Evolutionary conservation across 1,284 basidiomycete genomes (phyloP).

Genomic region (Leccinum subspadiceum): DNA sequence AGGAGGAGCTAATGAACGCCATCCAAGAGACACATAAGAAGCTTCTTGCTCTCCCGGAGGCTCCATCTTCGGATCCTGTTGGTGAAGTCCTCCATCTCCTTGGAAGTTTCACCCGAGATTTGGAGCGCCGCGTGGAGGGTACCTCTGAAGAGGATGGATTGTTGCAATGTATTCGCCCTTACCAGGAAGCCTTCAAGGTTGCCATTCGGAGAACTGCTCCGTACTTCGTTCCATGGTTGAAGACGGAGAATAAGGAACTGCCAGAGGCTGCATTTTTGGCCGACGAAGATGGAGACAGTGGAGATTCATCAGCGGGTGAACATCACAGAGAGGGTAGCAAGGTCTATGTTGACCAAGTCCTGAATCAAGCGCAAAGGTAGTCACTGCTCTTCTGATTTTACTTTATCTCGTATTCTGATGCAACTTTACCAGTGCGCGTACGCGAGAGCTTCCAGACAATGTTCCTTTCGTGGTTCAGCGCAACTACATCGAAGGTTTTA

Average conservation of each 20-base stretch:
- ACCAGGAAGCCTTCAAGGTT: slow-evolving; percentile 45
- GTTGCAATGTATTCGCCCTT: slow-evolving; percentile 51
- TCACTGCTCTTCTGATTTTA: background rate
- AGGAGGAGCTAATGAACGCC: slow-evolving; percentile 45
- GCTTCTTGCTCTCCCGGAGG: slow-evolving; percentile 48
- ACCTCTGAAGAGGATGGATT: slow-evolving; percentile 48
- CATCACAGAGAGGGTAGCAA: background rate
- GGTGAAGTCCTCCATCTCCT: slow-evolving; percentile 53
- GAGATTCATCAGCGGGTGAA: slow-evolving; percentile 22
- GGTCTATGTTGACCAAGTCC: slow-evolving; percentile 60
- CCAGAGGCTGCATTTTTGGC: slow-evolving; percentile 39
- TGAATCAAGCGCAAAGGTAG: slow-evolving; percentile 46
- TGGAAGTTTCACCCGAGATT: slow-evolving; percentile 43
- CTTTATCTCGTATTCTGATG: background rate
- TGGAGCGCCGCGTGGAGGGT: slow-evolving; percentile 50
- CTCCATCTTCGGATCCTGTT: slow-evolving; percentile 53
- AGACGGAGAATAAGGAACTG: slow-evolving; percentile 3
- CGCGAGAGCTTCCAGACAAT: slow-evolving; percentile 65
- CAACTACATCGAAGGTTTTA: slow-evolving; percentile 45
- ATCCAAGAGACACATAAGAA: slow-evolving; percentile 39
- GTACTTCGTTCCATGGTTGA: slow-evolving; percentile 38
- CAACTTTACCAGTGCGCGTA: slow-evolving; percentile 49
- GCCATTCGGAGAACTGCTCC: slow-evolving; percentile 56
- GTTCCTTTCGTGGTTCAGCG: slow-evolving; percentile 62
- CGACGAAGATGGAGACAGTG: slow-evolving; percentile 34